phyloP scores from a whole-genome alignment of 208 protist species.

The Crithidia expoeki region DNA sequence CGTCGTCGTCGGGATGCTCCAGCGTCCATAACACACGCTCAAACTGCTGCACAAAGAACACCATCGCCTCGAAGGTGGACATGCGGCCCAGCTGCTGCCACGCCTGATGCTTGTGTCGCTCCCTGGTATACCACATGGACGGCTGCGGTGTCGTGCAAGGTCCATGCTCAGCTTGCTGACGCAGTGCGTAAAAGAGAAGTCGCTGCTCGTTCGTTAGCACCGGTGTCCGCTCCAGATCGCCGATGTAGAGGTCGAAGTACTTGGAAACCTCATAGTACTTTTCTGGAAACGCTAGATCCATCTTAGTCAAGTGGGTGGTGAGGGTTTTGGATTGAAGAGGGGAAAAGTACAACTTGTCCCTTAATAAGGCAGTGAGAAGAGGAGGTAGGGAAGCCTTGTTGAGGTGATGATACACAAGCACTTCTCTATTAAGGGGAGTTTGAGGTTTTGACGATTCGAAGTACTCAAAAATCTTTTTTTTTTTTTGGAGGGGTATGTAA shows the following conservation, averaged over 20 bases:
- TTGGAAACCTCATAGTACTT: conserved; percentile 62
- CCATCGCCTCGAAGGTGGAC: conserved; percentile 83
- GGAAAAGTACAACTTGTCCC: no score
- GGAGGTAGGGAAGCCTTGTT: no score
- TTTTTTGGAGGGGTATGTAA: no score
- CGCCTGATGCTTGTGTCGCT: conserved; percentile 75
- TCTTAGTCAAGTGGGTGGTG: no score
- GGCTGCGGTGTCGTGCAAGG: conserved; percentile 64
- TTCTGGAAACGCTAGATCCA: conserved; percentile 72
- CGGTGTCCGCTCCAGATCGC: conserved; percentile 49
- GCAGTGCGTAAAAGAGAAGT: conserved; percentile 79
- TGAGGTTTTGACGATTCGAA: no score
- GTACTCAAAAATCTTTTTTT: no score
- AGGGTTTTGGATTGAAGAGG: no score
- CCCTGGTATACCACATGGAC: conserved; percentile 61
- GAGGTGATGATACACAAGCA: no score
- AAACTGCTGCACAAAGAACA: conserved; percentile 74
- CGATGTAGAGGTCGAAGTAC: conserved; percentile 68
- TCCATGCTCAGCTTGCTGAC: conserved; percentile 70
- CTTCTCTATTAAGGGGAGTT: no score
- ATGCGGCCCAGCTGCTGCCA: conserved; percentile 74
- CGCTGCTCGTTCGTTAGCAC: conserved; percentile 61
- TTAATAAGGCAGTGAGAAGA: no score
- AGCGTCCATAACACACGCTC: conserved; percentile 36
- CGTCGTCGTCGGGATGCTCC: conserved; percentile 17